Evolutionary conservation across 2,329 filamentous ascomycete species (phyloP), one percentile per base, ranked within the genome.

Genomic region (Fusarium sp.): DNA sequence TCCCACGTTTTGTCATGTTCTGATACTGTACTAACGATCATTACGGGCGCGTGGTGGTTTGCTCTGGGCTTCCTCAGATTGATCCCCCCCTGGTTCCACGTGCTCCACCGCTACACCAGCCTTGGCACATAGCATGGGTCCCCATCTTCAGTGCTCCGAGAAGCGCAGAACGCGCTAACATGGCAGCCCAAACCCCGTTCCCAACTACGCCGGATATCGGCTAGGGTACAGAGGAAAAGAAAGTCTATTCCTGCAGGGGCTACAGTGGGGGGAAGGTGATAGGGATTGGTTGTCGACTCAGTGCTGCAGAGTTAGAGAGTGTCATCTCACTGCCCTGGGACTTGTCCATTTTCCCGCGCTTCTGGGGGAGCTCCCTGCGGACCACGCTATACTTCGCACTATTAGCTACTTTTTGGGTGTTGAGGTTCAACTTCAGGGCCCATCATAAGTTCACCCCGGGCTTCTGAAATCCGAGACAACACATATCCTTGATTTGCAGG

Each of bases 211-310:
- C 70, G 70, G 70, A 72, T 70, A 63, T 70, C 62, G 67, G 65
- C 65, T 72, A 73, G 71, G 58, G 65, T 53, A 35, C 32, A 56
- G 58, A 68, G 63, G 33, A 46, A 46, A 41, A 56, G 52, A 73
- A 73, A 73, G 70, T 70, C 57, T 73, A 73, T 71, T 71, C 50
- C 39, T 40, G 57, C 59, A 71, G 56, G 61, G 61, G 54, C 33
- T 35, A 32, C 51, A 51, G 45, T 62, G 56, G 19, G 37, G 46
- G 39, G 60, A 23, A 30, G 15, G n/a, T 17, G 25, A 35, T 47
- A 52, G 45, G 40, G 40, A 52, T 64, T 53, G 59, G 39, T 41
- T 59, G 52, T 58, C 59, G 59, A 64, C 64, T 64, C 30, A 53
- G 48, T 54, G 37, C 60, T 65, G 35, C 47, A 48, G 59, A 52